Evolutionary conservation across 192 early-diverging fungal genomes (phyloP), one percentile per base, ranked within the genome.

Genomic region (Coemansia interrupta): DNA sequence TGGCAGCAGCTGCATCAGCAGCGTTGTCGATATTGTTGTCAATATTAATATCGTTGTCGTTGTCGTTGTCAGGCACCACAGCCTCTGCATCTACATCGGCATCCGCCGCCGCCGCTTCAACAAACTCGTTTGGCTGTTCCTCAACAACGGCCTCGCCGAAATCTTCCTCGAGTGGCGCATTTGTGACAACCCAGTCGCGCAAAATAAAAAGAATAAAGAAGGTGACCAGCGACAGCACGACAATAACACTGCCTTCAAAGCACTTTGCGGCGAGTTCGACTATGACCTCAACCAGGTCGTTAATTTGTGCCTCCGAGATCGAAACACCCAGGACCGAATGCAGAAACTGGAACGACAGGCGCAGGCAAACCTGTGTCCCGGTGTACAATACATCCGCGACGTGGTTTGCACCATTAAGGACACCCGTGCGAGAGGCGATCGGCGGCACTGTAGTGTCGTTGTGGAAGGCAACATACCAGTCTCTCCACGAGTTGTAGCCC

Each of bases 231-330:
- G 90, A 84, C 23, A 88, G 61, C 23, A 87, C 69, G 0, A 86
- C 86, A 40, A 98, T 83, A 14, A 92, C 79, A 50, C 91, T 88
- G 1, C 95, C 95, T 59, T 98, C 92, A 54, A 95, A 78, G 39
- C 90, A 83, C 62, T 90, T 87, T 13, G 82, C 72, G 12, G 83
- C 51, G 47, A 89, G 82, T 24, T 78, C 72, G 11, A 53, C 60
- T 4, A 65, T 51, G 28, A 53, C 42, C 22, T 80, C 72, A 4
- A 45, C 59, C 7, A 56, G 32, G 28, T 23, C 62, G 30, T 61
- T 51, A 7, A 80, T 26, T 24, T 58, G 56, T 49, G 61, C 30
- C 20, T 58, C 45, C 11, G 56, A 58, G 14, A 73, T 20, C 6
- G 39, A 14, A 2, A 70, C 48, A 4, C 72, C 72, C 12, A 70